Conservation (phyloP, 148 eudicot genomes). For the Arbutus unedo region DNA sequence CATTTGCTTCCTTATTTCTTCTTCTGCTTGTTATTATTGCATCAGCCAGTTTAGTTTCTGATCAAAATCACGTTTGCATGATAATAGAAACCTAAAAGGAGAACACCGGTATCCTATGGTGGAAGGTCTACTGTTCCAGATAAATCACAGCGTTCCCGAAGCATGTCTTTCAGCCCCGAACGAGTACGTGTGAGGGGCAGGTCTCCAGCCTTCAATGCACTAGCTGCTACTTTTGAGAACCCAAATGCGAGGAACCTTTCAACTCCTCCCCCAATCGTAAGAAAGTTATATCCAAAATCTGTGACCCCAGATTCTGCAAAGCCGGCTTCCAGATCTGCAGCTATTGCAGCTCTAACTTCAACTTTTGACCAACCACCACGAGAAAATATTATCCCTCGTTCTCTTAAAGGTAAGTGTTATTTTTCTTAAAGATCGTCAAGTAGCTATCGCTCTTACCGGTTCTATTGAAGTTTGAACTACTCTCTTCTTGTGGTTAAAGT, state of each 20-base stretch:
- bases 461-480: conserved; percentile 12
- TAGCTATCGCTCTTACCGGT: not conserved
- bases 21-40: not conserved
- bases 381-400: conserved; percentile 61
- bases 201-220: conserved; percentile 94
- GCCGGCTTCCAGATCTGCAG: conserved; percentile 61
- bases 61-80: conserved; percentile 12
- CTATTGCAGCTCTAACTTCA: conserved; percentile 70
- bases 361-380: conserved; percentile 56
- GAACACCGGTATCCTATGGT: conserved; percentile 65
- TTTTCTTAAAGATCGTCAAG: not conserved
- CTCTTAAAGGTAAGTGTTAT: conserved; percentile 56
- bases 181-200: conserved; percentile 90
- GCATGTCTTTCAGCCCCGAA: conserved; percentile 84
- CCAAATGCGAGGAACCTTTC: conserved; percentile 83
- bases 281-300: conserved; percentile 78
- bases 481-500: conserved; percentile 32
- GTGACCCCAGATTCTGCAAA: conserved; percentile 56
- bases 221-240: conserved; percentile 88
- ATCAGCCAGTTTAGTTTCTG: not conserved
- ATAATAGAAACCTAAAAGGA: conserved; percentile 84
- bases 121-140: conserved; percentile 88
- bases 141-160: conserved; percentile 92
- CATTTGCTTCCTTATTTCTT: not conserved
- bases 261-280: conserved; percentile 86